phyloP scores from a whole-genome alignment of 352 stramenopile genomes.

The Phytophthora podocarpi region DNA sequence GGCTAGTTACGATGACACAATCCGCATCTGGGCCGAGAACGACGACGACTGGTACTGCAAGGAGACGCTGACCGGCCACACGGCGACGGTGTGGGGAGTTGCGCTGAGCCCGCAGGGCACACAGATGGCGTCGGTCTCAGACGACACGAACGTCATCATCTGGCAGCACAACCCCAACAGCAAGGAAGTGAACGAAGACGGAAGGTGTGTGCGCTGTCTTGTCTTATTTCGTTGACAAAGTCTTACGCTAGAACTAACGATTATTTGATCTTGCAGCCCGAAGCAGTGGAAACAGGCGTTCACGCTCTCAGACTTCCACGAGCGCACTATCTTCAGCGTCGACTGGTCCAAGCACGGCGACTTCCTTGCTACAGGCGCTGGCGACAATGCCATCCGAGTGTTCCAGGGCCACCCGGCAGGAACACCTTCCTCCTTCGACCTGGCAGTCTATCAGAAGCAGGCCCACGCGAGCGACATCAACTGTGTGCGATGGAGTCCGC shows the following conservation, averaged over 20 bases:
- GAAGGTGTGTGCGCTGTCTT: too few species aligned
- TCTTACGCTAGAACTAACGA: background rate
- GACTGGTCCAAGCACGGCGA: conserved; percentile 92
- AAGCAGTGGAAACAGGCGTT: conserved; percentile 88
- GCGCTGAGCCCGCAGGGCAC: conserved; percentile 77
- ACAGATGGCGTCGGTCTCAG: conserved; percentile 89
- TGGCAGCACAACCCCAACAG: conserved; percentile 88
- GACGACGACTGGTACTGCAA: conserved; percentile 98
- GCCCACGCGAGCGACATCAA: conserved; percentile 81
- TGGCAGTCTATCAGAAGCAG: conserved; percentile 65
- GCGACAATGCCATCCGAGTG: conserved; percentile 91
- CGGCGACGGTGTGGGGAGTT: conserved; percentile 95
- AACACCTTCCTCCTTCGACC: conserved; percentile 50
- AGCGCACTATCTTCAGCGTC: conserved; percentile 91
- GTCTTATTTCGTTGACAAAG: background rate
- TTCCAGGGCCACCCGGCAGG: conserved; percentile 57
- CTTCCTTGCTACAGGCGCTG: conserved; percentile 88
- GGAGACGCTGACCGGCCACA: conserved; percentile 90
- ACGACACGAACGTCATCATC: conserved; percentile 93
- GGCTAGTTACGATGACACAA: conserved; percentile 96
- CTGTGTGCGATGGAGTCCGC: conserved; percentile 78
- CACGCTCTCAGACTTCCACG: conserved; percentile 86
- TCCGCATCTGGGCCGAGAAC: conserved; percentile 96
- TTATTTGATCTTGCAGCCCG: conserved; percentile 21
- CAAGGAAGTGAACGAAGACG: conserved; percentile 51